These are phyloP conservation scores for Vanrija humicola DNA, from an alignment of 1,284 basidiomycete species.

Conservation along the genomic window DNA sequence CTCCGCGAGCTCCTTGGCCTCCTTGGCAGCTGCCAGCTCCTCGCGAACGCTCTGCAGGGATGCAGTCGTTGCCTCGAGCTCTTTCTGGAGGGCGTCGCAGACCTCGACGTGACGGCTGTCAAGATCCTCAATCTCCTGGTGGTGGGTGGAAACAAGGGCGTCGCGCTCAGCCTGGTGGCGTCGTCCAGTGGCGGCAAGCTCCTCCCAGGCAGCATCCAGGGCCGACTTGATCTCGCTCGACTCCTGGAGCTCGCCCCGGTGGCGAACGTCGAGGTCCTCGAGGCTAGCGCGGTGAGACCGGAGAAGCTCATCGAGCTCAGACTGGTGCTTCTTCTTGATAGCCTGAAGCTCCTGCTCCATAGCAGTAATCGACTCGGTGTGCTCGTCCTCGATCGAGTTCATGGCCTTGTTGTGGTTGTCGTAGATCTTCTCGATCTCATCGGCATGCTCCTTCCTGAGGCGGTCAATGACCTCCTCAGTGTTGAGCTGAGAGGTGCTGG, in stretches of 20 bases:
- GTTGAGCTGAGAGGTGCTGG: constrained; percentile 9
- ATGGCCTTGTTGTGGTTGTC: constrained; percentile 12
- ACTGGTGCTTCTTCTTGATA: constrained; percentile 6
- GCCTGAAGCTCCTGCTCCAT: constrained; percentile 11
- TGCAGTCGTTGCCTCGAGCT: constrained; percentile 9
- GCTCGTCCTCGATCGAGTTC: constrained; percentile 16
- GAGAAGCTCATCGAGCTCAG: constrained; percentile 21
- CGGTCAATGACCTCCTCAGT: constrained; percentile 17
- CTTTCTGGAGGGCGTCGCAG: constrained; percentile 12
- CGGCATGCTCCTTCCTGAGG: constrained; percentile 29
- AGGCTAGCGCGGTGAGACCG: constrained; percentile 14
- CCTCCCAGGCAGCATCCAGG: constrained; percentile 19
- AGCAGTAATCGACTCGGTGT: constrained; percentile 7
- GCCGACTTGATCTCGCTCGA: constrained; percentile 12
- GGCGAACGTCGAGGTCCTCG: constrained; percentile 18
- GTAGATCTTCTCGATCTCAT: constrained; percentile 19
- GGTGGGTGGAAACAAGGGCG: constrained; percentile 20
- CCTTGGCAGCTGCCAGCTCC: constrained; percentile 10
- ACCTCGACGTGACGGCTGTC: constrained; percentile 19
- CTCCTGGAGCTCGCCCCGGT: constrained; percentile 6
- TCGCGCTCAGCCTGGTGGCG: constrained; percentile 22
- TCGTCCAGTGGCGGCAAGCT: constrained; percentile 10
- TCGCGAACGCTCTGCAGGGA: constrained; percentile 11
- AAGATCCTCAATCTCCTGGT: constrained; percentile 18
- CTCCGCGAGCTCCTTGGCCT: constrained; percentile 18